Evolutionary conservation across 192 early-diverging fungal genomes (phyloP).

Genomic region (Coemansia sp.): DNA sequence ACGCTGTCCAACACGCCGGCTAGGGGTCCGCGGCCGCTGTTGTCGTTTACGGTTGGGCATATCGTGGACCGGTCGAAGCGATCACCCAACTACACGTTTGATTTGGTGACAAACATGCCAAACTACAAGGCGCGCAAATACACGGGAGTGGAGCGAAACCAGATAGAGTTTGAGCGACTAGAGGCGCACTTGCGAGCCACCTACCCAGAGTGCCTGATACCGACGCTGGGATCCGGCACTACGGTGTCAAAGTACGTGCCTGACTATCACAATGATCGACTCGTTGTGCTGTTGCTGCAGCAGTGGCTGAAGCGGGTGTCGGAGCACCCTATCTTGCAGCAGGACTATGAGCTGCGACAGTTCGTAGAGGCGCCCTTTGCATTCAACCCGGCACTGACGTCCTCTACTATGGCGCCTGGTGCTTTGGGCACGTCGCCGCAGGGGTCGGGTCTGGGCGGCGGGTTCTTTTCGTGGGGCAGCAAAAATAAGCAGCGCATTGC

Average conservation of each 20-base stretch:
- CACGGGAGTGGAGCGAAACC: constrained; percentile 45
- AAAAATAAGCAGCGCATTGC: constrained; percentile 19
- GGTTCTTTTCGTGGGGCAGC: constrained; percentile 45
- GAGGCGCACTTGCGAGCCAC: constrained; percentile 50
- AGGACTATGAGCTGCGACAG: constrained; percentile 57
- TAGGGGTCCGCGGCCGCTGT: constrained; percentile 14
- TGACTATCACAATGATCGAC: constrained; percentile 51
- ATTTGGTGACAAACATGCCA: constrained; percentile 40
- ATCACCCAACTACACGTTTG: constrained; percentile 37
- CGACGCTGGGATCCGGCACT: constrained; percentile 41
- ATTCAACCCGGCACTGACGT: constrained; percentile 42
- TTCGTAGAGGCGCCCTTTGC: constrained; percentile 58
- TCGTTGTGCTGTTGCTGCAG: constrained; percentile 50
- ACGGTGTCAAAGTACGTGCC: constrained; percentile 50
- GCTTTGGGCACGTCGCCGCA: constrained; percentile 30
- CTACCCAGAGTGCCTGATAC: constrained; percentile 55
- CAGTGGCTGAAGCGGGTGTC: constrained; percentile 49
- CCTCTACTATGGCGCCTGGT: constrained; percentile 10
- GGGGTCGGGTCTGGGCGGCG: constrained; percentile 16
- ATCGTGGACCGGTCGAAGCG: constrained; percentile 50
- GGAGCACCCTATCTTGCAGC: constrained; percentile 46
- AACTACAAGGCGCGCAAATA: constrained; percentile 53
- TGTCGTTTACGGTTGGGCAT: constrained; percentile 41
- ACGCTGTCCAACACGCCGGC: not conserved
- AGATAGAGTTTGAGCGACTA: constrained; percentile 53